These are phyloP conservation scores for Hymenoscyphus linearis DNA, from an alignment of 2,329 filamentous ascomycete species.

Conservation along the genomic window DNA sequence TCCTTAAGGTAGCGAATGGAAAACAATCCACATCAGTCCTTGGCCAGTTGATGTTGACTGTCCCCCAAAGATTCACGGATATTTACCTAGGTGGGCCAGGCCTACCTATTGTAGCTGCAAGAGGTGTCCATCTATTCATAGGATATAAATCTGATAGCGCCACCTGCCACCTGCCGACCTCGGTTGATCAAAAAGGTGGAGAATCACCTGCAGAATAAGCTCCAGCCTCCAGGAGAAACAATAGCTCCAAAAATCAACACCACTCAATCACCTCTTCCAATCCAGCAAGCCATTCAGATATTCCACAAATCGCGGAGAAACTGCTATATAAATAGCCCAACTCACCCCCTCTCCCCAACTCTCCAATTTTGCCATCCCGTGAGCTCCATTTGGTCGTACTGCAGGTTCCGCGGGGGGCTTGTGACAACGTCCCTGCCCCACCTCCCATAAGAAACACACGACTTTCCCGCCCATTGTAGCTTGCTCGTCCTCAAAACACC, in stretches of 20 bases:
- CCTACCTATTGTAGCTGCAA: not conserved
- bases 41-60: too few relatives aligned
- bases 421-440: not conserved
- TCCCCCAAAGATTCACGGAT: too few relatives aligned
- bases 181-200: not conserved
- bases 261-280: not conserved
- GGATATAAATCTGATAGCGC: not conserved
- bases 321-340: not conserved
- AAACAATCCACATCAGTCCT: too few relatives aligned
- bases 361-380: not conserved
- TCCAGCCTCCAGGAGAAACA: not conserved
- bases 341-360: not conserved
- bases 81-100: too few relatives aligned
- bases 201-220: not conserved
- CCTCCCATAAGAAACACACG: not conserved
- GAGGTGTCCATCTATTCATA: too few relatives aligned
- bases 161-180: not conserved
- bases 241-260: not conserved
- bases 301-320: not conserved
- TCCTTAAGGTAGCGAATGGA: too few relatives aligned
- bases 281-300: not conserved
- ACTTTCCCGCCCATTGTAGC: not conserved
- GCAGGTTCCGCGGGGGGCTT: not conserved
- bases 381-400: not conserved
- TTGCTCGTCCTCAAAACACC: not conserved